These are phyloP conservation scores for Isabelozyma heimii DNA, from an alignment of 805 yeast genomes.

Conservation along the genomic window DNA sequence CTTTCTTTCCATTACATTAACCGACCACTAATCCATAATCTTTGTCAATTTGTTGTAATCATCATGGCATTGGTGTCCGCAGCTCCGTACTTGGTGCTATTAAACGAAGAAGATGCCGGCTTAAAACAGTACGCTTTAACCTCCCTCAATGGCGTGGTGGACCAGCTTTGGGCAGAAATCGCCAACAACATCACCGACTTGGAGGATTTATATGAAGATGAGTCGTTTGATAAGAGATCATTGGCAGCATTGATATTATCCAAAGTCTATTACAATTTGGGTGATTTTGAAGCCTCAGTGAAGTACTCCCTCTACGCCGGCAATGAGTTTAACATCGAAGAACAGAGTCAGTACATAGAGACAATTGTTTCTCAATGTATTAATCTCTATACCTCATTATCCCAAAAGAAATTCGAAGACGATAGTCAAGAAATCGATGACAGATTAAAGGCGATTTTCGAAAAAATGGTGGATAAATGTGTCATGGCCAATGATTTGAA, in stretches of 20 bases:
- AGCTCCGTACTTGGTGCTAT: conserved; percentile 85
- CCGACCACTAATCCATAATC: neutral
- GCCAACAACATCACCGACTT: conserved; percentile 85
- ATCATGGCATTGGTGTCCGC: conserved; percentile 73
- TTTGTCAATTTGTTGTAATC: neutral
- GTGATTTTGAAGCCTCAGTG: conserved; percentile 90
- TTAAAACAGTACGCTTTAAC: conserved; percentile 83
- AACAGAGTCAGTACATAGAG: conserved; percentile 82
- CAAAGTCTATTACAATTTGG: conserved; percentile 85
- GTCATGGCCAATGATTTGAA: conserved; percentile 65
- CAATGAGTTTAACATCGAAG: conserved; percentile 68
- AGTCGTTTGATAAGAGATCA: conserved; percentile 66
- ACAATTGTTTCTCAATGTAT: conserved; percentile 93
- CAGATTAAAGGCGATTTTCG: conserved; percentile 69
- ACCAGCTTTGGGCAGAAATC: conserved; percentile 95
- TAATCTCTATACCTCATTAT: conserved; percentile 68
- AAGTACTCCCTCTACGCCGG: conserved; percentile 86
- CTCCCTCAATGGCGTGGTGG: conserved; percentile 77
- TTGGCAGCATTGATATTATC: conserved; percentile 92
- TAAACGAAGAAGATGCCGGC: conserved; percentile 74
- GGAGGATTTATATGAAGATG: conserved; percentile 89
- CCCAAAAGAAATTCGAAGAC: conserved; percentile 44
- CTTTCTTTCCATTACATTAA: neutral
- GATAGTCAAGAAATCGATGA: conserved; percentile 45
- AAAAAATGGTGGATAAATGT: conserved; percentile 83